Conservation (phyloP, 768 basidiomycete genomes). For the Pleurotus citrinopileatus region DNA sequence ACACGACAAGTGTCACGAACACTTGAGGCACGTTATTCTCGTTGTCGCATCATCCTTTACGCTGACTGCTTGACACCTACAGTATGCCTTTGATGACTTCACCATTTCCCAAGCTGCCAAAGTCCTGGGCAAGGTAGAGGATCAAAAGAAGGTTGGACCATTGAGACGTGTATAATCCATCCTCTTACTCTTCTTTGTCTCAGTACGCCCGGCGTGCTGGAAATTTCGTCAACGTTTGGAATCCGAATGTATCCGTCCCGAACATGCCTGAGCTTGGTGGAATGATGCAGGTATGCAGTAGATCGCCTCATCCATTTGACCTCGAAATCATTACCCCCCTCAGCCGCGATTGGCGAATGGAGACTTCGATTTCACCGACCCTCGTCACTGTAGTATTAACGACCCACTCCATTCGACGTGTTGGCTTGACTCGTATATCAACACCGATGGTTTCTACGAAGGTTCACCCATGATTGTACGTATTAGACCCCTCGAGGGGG, state of each 20-base stretch:
- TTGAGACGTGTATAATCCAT: not conserved
- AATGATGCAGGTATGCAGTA: constrained; percentile 60
- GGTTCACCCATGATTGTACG: constrained; percentile 55
- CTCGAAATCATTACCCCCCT: not conserved
- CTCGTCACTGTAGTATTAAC: constrained; percentile 63
- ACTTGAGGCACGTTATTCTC: constrained; percentile 40
- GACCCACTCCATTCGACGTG: constrained; percentile 57
- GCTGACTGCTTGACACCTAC: too few species aligned
- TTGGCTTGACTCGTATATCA: constrained; percentile 49
- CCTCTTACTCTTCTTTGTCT: not conserved
- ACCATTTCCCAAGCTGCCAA: constrained; percentile 63
- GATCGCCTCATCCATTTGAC: not conserved
- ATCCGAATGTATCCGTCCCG: constrained; percentile 51
- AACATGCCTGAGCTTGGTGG: constrained; percentile 43
- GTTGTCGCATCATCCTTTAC: too few species aligned
- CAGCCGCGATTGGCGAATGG: constrained; percentile 56
- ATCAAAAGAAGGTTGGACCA: constrained; percentile 45
- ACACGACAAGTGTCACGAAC: constrained; percentile 63
- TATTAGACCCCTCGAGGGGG: not conserved
- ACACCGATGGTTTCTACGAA: constrained; percentile 65
- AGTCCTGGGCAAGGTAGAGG: constrained; percentile 43
- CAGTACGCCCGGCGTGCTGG: constrained; percentile 53
- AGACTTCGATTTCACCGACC: constrained; percentile 61
- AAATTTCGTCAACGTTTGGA: constrained; percentile 61
- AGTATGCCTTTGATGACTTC: constrained; percentile 68